These are phyloP conservation scores for Trichoderma afroharzianum DNA, from an alignment of 2,329 filamentous ascomycete genomes.

Conservation along the genomic window DNA sequence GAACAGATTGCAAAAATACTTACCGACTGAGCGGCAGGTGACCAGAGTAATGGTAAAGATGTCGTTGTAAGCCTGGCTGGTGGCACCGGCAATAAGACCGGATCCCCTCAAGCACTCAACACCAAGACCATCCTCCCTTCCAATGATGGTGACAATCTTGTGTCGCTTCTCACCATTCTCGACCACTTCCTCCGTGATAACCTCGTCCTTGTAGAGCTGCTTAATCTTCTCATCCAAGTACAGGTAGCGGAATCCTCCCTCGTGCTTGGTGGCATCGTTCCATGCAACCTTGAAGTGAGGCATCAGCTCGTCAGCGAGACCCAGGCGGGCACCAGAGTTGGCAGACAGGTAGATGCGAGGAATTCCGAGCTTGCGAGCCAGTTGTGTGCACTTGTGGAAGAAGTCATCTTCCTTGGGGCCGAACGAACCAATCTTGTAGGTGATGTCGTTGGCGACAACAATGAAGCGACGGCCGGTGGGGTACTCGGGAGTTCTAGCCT, in stretches of 20 bases:
- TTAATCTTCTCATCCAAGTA: slow-evolving; percentile 87
- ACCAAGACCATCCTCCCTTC: slow-evolving; percentile 91
- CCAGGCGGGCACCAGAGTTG: slow-evolving; percentile 96
- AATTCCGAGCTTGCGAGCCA: slow-evolving; percentile 89
- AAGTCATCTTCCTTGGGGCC: slow-evolving; percentile 95
- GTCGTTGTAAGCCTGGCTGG: slow-evolving; percentile 94
- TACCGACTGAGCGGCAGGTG: slow-evolving; percentile 94
- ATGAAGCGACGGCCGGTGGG: slow-evolving; percentile 88
- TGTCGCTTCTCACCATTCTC: slow-evolving; percentile 87
- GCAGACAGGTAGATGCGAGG: slow-evolving; percentile 97
- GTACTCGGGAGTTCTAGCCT: slow-evolving; percentile 92
- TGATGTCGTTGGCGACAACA: slow-evolving; percentile 98
- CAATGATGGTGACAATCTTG: slow-evolving; percentile 91
- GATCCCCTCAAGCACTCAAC: slow-evolving; percentile 97
- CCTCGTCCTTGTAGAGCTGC: slow-evolving; percentile 73
- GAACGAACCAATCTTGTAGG: slow-evolving; percentile 97
- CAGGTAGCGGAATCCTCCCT: slow-evolving; percentile 93
- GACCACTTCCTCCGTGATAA: slow-evolving; percentile 76
- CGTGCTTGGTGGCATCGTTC: slow-evolving; percentile 79
- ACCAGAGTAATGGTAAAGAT: slow-evolving; percentile 98
- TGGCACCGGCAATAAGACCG: slow-evolving; percentile 96
- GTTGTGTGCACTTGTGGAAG: slow-evolving; percentile 98
- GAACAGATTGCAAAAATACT: slow-evolving; percentile 28
- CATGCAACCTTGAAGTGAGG: slow-evolving; percentile 96
- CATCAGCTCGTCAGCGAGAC: slow-evolving; percentile 94